Percentiles rank a stretch among this genome's conserved stretches.
Evolutionary conservation across 129 eudicot species (phyloP).

Genomic region (Oenanthe sinensis): DNA sequence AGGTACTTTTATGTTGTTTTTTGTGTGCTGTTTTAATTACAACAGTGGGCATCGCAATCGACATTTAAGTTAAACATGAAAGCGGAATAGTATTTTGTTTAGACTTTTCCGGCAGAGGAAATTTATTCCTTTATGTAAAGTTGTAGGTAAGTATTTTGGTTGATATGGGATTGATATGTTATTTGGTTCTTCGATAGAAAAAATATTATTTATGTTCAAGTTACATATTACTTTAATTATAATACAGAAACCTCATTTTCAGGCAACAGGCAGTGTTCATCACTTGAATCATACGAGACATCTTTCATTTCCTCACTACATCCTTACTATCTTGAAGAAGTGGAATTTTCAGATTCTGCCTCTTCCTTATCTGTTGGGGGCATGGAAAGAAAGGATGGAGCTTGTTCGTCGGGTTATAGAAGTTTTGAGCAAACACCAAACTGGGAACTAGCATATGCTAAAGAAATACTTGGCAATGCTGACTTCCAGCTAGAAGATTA

Average conservation of each 20-base stretch:
- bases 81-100: neutral
- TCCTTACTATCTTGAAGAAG: conserved; percentile 20
- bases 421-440: conserved; percentile 26
- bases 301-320: conserved; percentile 21
- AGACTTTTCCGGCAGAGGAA: neutral
- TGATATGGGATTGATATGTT: neutral
- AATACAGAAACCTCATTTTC: conserved; percentile 15
- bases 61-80: neutral
- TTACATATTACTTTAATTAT: neutral
- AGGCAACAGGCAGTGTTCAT: conserved; percentile 35
- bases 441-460: conserved; percentile 57
- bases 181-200: neutral
- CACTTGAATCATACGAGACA: conserved; percentile 26
- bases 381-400: conserved; percentile 27
- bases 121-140: neutral
- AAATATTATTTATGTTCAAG: neutral
- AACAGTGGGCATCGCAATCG: neutral
- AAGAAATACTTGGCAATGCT: conserved; percentile 30
- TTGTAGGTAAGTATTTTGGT: neutral
- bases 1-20: conserved; percentile 10
- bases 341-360: conserved; percentile 41
- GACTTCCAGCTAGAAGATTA: conserved; percentile 34
- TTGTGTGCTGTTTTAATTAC: neutral
- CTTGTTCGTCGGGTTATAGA: conserved; percentile 17
- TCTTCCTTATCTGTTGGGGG: conserved; percentile 34